A percentile compares a stretch with the other conserved stretches of the same genome.
Conservation (phyloP, 495 filamentous ascomycete species). For the Ascobolus immersus region DNA sequence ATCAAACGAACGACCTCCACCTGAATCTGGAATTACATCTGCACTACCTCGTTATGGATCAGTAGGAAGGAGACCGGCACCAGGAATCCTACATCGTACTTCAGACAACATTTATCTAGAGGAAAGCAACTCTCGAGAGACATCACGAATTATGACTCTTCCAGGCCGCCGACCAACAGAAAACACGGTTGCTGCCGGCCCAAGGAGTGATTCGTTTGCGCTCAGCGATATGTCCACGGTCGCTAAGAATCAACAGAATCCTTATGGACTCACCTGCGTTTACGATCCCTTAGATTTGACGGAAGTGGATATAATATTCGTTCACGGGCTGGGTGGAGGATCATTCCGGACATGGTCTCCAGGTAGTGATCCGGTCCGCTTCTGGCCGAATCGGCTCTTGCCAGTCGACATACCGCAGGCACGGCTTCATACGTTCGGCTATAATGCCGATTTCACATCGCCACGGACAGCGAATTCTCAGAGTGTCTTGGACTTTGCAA, state of each 20-base stretch:
- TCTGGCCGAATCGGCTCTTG: conserved; percentile 22
- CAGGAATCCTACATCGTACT: too few species aligned
- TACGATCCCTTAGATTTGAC: not conserved
- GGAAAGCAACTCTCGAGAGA: too few species aligned
- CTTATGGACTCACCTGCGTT: conserved; percentile 4
- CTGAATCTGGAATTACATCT: too few species aligned
- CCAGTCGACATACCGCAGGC: conserved; percentile 15
- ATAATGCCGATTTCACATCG: conserved; percentile 15
- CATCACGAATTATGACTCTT: too few species aligned
- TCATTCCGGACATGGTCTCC: conserved; percentile 18
- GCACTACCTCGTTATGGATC: too few species aligned
- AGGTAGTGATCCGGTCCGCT: conserved; percentile 9
- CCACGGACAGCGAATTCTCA: conserved; percentile 1
- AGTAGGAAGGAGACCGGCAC: too few species aligned
- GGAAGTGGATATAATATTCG: conserved; percentile 19
- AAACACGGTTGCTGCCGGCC: too few species aligned
- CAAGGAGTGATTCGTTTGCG: not conserved
- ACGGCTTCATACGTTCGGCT: conserved; percentile 20
- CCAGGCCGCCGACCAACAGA: too few species aligned
- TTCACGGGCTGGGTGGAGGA: conserved; percentile 18
- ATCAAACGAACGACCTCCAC: too few species aligned
- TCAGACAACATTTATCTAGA: too few species aligned
- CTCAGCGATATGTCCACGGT: not conserved
- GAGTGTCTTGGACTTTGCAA: conserved; percentile 5
- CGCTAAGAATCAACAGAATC: not conserved